A percentile compares a stretch with the other conserved stretches of the same genome.
phyloP scores from a whole-genome alignment of 2,329 filamentous ascomycete species.

The Aspergillus pseudonomiae region DNA sequence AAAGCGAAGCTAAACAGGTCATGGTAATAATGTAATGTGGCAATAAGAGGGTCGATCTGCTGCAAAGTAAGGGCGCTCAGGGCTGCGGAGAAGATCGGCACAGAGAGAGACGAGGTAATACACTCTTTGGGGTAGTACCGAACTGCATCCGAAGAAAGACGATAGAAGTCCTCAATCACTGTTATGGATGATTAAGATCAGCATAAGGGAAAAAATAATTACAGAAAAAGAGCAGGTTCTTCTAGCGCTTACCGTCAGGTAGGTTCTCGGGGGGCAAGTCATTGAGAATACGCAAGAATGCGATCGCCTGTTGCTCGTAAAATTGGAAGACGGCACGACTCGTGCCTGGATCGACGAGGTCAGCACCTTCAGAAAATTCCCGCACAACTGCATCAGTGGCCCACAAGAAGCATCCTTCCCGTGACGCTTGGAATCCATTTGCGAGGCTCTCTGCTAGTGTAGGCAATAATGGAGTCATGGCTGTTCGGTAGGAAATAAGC shows the following conservation, averaged over 20 bases:
- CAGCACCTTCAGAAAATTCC: constrained; percentile 89
- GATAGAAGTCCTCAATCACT: constrained; percentile 97
- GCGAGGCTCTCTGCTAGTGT: constrained; percentile 87
- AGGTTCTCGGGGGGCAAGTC: constrained; percentile 77
- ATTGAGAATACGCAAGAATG: constrained; percentile 85
- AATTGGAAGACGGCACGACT: constrained; percentile 89
- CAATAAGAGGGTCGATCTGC: constrained; percentile 87
- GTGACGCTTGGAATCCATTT: constrained; percentile 78
- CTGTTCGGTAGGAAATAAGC: constrained; percentile 91
- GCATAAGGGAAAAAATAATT: background rate
- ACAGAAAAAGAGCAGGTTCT: background rate
- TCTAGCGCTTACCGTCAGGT: constrained; percentile 60
- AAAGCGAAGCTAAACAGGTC: constrained; percentile 89
- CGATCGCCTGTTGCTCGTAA: constrained; percentile 89
- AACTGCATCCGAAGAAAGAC: constrained; percentile 85
- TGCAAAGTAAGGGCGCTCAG: constrained; percentile 84
- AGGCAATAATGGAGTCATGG: constrained; percentile 81
- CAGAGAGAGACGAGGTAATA: constrained; percentile 75
- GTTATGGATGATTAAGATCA: constrained; percentile 18
- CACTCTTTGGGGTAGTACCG: constrained; percentile 89
- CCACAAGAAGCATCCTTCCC: constrained; percentile 98
- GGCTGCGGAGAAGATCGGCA: constrained; percentile 83
- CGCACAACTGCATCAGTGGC: constrained; percentile 91
- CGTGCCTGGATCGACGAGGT: constrained; percentile 79
- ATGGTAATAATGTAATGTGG: constrained; percentile 88